Conservation (phyloP, 805 yeast species). For the Yarrowia osloensis region DNA sequence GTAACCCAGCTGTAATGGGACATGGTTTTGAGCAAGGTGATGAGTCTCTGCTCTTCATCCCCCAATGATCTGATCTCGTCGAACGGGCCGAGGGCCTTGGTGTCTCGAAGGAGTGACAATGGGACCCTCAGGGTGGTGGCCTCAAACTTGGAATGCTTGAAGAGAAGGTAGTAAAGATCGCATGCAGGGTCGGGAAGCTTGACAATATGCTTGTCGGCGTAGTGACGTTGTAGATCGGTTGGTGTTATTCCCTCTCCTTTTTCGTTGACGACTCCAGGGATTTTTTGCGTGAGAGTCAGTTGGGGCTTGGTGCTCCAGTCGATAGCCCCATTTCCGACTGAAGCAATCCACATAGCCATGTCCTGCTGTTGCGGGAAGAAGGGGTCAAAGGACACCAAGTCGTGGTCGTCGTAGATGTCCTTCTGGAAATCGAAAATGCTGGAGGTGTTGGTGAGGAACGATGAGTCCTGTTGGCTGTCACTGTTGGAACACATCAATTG, state of each 20-base stretch:
- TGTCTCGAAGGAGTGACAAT: not conserved
- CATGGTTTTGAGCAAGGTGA: not conserved
- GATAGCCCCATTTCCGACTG: not conserved
- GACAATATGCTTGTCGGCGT: not conserved
- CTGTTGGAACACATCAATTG: not conserved
- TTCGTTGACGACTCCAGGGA: not conserved
- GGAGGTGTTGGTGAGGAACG: not conserved
- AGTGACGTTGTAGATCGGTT: not conserved
- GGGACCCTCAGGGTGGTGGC: not conserved
- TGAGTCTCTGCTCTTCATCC: not conserved
- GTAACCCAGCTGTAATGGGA: not conserved
- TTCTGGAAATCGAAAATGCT: not conserved
- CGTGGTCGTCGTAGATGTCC: not conserved
- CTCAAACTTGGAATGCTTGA: not conserved
- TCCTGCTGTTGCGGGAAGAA: not conserved
- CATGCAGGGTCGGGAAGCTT: not conserved
- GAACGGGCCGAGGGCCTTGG: not conserved
- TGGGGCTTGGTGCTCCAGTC: not conserved
- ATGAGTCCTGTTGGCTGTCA: not conserved
- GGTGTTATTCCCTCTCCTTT: not conserved
- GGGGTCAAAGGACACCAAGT: not conserved
- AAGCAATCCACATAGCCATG: not conserved
- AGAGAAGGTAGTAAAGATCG: not conserved
- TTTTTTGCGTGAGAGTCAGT: not conserved
- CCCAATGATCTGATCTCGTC: not conserved